Evolutionary conservation across 768 basidiomycete species (phyloP), one percentile per base, ranked within the genome.

Genomic region (Russula brevipes): DNA sequence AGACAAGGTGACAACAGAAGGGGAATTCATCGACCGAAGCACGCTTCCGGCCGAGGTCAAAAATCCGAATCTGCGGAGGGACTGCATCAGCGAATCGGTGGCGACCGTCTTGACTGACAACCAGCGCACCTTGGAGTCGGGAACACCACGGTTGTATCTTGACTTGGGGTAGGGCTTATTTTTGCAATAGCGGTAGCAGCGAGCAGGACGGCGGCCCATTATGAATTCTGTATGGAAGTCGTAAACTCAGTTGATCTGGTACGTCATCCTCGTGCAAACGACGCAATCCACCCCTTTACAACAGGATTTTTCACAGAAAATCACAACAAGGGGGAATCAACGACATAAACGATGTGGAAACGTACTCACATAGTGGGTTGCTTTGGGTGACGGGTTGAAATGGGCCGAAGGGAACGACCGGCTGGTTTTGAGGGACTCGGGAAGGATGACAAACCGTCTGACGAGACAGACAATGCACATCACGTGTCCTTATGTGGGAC

Each of bases 101-200:
- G 16, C n/a, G 46, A 50, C 44, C 14, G 30, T n/a, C 2, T 52
- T 1, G n/a, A n/a, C 16, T 1, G n/a, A n/a, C 16, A 33, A 46
- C 39, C n/a, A 5, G 73, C 78, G 60, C 36, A 86, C 91, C 82
- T 94, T 97, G 70, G 94, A 77, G 73, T 98, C 96, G 70, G 96
- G 96, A 44, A 98, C 95, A 91, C 94, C 94, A 80, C 94, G 93
- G 81, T 96, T 96, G 83, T 96, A 96, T 73, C 93, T 79, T 58
- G 88, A 91, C 79, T 94, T 95, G 62, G 91, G 93, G 81, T 91
- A 95, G 31, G 96, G 94, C 86, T 98, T 98, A 85, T 95, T 96
- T 81, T 98, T 98, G 85, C 94, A 98, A 82, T 98, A 98, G 70
- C 94, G 89, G 82, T 96, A 96, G 86, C 94, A 97, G 72, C 91